Base-by-base conservation (phyloP, 345 rosid genomes). In the Acer negundo region DNA sequence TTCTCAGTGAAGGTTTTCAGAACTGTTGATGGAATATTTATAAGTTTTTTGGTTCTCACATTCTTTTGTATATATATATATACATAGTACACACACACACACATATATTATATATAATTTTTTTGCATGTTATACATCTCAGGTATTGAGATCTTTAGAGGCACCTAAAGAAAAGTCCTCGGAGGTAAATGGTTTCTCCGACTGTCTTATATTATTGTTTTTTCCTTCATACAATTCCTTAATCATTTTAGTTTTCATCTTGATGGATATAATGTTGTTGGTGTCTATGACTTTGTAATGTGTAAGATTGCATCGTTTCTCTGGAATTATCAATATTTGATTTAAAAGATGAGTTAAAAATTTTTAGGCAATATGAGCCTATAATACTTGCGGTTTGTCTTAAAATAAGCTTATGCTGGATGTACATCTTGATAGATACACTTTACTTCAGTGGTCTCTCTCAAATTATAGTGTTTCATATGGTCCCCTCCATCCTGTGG, bases 71-170 rank as follows among this genome's bases (percentile, higher is more conserved):
- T 77, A 55, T 4, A 31, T 35, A 4, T 4, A 35, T 4, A 35
- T 4, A 35, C 38, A 4, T 0, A 28, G 0, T 4, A 31, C 35
- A 3, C 35, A 31, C 35, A 26, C 28, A 26, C 28, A 31, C 35
- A 31, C 6, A 31, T 4, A 3, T 31, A 35, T 35, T 35, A 35
- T 35, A 35, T 35, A 35, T 35, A 35, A 35, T 42, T 42, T 20
- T 53, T 67, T 69, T 69, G 47, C 17, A 63, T 63, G 28, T 55
- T 40, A 23, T 47, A 51, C 53, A 74, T 72, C 77, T 78, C 85
- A 92, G 95, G 89, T 87, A 67, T 87, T 90, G 10, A 89, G 80
- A 80, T 83, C 92, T 38, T 82, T 90, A 4, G 94, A 91, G 76
- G 90, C 82, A 77, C 84, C 88, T 20, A 85, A 70, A 62, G 87